phyloP scores from a whole-genome alignment of 2,329 filamentous ascomycete genomes.

The Fusarium sp. region DNA sequence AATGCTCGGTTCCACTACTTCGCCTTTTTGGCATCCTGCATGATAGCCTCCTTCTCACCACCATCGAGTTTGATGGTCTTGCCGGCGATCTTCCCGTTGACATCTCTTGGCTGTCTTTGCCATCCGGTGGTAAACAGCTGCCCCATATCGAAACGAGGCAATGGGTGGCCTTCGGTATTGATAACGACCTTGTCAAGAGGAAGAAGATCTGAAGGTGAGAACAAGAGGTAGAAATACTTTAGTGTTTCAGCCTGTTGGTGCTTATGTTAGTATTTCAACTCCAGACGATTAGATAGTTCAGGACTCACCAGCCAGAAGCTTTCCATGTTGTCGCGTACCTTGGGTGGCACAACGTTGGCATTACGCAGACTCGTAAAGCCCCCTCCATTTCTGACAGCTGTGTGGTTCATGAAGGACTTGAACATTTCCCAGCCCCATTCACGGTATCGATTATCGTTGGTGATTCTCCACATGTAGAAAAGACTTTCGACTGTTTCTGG shows the following conservation, averaged over 20 bases:
- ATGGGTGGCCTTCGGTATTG: slow-evolving; percentile 94
- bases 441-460: slow-evolving; percentile 86
- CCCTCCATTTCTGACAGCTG: slow-evolving; percentile 78
- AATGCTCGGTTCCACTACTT: slow-evolving; percentile 8
- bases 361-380: slow-evolving; percentile 86
- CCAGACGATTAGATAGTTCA: not conserved
- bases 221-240: slow-evolving; percentile 97
- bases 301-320: slow-evolving; percentile 91
- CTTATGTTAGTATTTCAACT: slow-evolving; percentile 23
- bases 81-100: slow-evolving; percentile 54
- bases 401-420: slow-evolving; percentile 87
- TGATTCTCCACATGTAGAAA: slow-evolving; percentile 99
- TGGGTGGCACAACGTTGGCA: slow-evolving; percentile 77
- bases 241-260: slow-evolving; percentile 84
- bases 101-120: slow-evolving; percentile 73
- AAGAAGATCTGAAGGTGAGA: slow-evolving; percentile 83
- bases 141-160: slow-evolving; percentile 87
- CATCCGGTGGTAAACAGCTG: slow-evolving; percentile 84
- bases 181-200: slow-evolving; percentile 89
- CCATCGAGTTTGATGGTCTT: slow-evolving; percentile 17
- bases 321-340: slow-evolving; percentile 91
- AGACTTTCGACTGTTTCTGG: slow-evolving; percentile 97
- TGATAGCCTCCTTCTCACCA: slow-evolving; percentile 25
- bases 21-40: slow-evolving; percentile 18
- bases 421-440: slow-evolving; percentile 99